Percentiles rank a stretch among this genome's conserved stretches.
Conservation (phyloP, 768 basidiomycete genomes). For the Mycena rebaudengoi region DNA sequence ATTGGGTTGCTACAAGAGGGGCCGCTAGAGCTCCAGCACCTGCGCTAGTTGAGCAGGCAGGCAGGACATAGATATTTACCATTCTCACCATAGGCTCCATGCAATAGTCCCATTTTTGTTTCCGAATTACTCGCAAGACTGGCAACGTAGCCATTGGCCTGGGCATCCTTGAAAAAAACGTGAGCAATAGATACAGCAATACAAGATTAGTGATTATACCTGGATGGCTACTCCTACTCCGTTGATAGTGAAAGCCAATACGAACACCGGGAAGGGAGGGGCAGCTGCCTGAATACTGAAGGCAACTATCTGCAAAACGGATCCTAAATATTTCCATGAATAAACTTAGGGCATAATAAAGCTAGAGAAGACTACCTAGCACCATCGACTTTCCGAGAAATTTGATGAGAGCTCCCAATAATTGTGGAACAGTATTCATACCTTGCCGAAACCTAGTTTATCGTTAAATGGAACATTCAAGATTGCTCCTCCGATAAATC, state of each 20-base stretch:
- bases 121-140: constrained; percentile 62
- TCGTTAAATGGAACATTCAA: constrained; percentile 57
- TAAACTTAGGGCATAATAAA: neutral
- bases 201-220: constrained; percentile 39
- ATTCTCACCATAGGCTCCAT: constrained; percentile 69
- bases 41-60: constrained; percentile 36
- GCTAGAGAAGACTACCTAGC: constrained; percentile 17
- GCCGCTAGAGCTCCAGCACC: constrained; percentile 72
- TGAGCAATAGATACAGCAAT: neutral
- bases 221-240: constrained; percentile 54
- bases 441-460: constrained; percentile 54
- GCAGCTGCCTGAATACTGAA: constrained; percentile 63
- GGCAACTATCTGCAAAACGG: constrained; percentile 59
- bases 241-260: constrained; percentile 54
- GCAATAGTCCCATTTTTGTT: constrained; percentile 74
- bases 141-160: constrained; percentile 76
- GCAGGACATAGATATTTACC: too few relatives aligned
- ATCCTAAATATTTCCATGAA: constrained; percentile 43
- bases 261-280: constrained; percentile 72
- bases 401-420: neutral
- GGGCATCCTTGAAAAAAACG: constrained; percentile 60
- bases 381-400: neutral
- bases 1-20: constrained; percentile 85
- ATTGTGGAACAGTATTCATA: constrained; percentile 18
- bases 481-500: constrained; percentile 54